These are phyloP conservation scores for Candida yuanshanica DNA, from an alignment of 805 yeast genomes.

Conservation along the genomic window DNA sequence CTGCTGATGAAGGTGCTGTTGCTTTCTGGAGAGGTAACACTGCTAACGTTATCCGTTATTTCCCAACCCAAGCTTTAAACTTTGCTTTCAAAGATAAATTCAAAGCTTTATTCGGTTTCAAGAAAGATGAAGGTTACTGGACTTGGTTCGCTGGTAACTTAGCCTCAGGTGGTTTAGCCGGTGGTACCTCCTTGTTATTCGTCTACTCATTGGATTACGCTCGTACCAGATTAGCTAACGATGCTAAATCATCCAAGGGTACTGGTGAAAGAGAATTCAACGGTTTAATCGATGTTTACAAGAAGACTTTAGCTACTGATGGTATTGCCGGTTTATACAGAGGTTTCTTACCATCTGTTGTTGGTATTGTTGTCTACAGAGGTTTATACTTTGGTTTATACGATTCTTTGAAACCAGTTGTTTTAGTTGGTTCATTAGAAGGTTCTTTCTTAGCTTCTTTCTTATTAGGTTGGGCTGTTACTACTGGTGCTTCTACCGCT, in stretches of 20 bases:
- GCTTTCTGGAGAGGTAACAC: slow-evolving; percentile 99
- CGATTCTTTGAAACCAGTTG: slow-evolving; percentile 94
- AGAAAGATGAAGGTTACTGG: slow-evolving; percentile 92
- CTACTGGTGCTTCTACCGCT: slow-evolving; percentile 98
- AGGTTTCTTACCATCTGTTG: slow-evolving; percentile 98
- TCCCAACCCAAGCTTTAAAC: slow-evolving; percentile 99
- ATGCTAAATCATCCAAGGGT: slow-evolving; percentile 86
- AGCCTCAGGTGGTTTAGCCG: slow-evolving; percentile 98
- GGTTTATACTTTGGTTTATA: slow-evolving; percentile 98
- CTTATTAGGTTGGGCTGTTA: slow-evolving; percentile 95
- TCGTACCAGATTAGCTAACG: slow-evolving; percentile 98
- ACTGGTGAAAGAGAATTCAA: slow-evolving; percentile 92
- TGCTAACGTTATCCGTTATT: slow-evolving; percentile 96
- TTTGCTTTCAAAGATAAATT: slow-evolving; percentile 98
- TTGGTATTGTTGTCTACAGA: slow-evolving; percentile 98
- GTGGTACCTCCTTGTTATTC: slow-evolving; percentile 90
- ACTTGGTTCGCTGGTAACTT: slow-evolving; percentile 96
- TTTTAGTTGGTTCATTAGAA: slow-evolving; percentile 89
- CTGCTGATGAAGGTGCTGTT: slow-evolving; percentile 85
- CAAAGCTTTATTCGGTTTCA: slow-evolving; percentile 93
- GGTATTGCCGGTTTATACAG: slow-evolving; percentile 98
- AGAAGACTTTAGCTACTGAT: slow-evolving; percentile 89
- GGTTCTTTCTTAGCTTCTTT: slow-evolving; percentile 93
- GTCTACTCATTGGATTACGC: slow-evolving; percentile 98
- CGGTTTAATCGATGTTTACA: slow-evolving; percentile 95